phyloP scores from a whole-genome alignment of 495 filamentous ascomycete species.

The Aspergillus conjunctus region DNA sequence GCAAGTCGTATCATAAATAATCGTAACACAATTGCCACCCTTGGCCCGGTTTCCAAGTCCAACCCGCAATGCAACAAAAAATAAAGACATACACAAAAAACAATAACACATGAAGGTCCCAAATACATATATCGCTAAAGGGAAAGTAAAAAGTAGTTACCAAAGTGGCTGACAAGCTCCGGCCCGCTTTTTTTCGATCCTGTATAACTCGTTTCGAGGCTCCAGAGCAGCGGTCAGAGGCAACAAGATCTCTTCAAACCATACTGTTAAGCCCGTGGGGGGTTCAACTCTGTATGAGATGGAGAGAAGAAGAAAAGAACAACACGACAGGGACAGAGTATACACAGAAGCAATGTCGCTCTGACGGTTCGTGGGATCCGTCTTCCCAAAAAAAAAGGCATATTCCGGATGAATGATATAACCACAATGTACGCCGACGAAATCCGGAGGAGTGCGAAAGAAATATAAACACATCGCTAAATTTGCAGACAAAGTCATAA shows the following conservation, averaged over 20 bases:
- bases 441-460: conserved; percentile 23
- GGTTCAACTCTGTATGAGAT: neutral
- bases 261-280: neutral
- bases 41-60: conserved; percentile 15
- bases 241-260: conserved; percentile 3
- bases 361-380: conserved; percentile 22
- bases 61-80: conserved; percentile 26
- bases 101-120: conserved; percentile 13
- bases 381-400: conserved; percentile 14
- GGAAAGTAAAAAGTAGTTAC: conserved; percentile 10
- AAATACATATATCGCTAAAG: conserved; percentile 15
- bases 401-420: conserved; percentile 10
- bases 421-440: conserved; percentile 26
- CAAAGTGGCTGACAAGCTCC: conserved; percentile 4
- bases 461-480: conserved; percentile 32
- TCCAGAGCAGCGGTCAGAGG: conserved; percentile 10
- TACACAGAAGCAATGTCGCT: conserved; percentile 24
- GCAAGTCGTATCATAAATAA: conserved; percentile 31
- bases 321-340: conserved; percentile 17
- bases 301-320: conserved; percentile 12
- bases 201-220: conserved; percentile 3
- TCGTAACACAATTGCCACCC: conserved; percentile 29
- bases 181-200: neutral
- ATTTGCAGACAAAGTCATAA: conserved; percentile 23
- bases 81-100: conserved; percentile 24